Evolutionary conservation across 2,329 filamentous ascomycete genomes (phyloP).

Genomic region (Neofusicoccum sp.): DNA sequence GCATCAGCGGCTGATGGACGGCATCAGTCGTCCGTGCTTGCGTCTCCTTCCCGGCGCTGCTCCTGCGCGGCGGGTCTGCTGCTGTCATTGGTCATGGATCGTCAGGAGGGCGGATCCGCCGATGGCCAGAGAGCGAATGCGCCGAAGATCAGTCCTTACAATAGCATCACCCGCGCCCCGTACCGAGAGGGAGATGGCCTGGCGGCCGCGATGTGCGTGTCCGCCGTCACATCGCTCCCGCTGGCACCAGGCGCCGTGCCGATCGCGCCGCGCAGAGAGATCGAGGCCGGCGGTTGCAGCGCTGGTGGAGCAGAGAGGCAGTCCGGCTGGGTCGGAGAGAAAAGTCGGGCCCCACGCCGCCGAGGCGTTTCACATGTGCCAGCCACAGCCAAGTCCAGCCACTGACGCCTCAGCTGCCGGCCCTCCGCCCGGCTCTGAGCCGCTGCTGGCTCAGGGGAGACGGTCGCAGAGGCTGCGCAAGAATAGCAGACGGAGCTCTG

Average conservation of each 20-base stretch:
- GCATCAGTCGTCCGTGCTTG: not conserved
- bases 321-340: not conserved
- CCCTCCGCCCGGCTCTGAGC: not conserved
- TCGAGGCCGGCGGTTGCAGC: not conserved
- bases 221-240: too few species aligned
- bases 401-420: not conserved
- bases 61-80: not conserved
- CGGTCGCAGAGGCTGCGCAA: too few species aligned
- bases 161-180: not conserved
- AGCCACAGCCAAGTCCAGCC: not conserved
- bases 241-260: not conserved
- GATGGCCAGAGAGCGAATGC: not conserved
- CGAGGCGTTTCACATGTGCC: constrained; percentile 3
- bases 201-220: too few species aligned
- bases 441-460: not conserved
- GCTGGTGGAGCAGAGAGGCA: not conserved
- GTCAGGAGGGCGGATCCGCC: not conserved
- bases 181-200: too few species aligned
- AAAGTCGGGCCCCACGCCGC: not conserved
- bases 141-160: not conserved
- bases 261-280: constrained; percentile 1
- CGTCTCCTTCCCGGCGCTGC: not conserved
- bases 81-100: not conserved
- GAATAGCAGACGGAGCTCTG: too few species aligned
- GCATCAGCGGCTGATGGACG: constrained; percentile 5